These are phyloP conservation scores for Isabelozyma rhagii DNA, from an alignment of 805 yeast species.

Conservation along the genomic window DNA sequence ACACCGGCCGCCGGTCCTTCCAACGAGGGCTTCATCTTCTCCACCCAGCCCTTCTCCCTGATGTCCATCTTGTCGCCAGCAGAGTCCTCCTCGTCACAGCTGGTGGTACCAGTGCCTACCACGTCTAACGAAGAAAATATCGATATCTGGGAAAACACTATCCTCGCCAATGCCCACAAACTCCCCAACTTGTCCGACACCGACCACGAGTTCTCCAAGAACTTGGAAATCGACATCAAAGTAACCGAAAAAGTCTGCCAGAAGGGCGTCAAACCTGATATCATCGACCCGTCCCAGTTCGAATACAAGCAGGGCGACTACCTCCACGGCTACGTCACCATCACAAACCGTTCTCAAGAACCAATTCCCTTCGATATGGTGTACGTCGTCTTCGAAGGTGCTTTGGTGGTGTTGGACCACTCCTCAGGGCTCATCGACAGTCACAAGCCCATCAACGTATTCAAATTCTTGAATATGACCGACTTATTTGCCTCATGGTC, in stretches of 20 bases:
- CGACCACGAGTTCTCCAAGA: conserved; percentile 22
- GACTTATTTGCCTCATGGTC: conserved; percentile 45
- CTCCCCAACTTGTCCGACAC: conserved; percentile 32
- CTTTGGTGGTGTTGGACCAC: conserved; percentile 23
- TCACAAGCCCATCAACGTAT: conserved; percentile 24
- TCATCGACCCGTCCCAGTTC: conserved; percentile 26
- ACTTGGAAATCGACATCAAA: conserved; percentile 29
- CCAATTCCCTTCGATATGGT: conserved; percentile 44
- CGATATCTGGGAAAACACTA: conserved; percentile 38
- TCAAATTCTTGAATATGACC: conserved; percentile 40
- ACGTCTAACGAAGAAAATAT: conserved; percentile 18
- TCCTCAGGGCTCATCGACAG: conserved; percentile 19
- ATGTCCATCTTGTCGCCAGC: background rate
- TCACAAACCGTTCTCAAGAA: conserved; percentile 22
- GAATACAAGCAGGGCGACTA: conserved; percentile 42
- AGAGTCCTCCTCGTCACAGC: background rate
- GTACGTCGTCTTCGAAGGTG: conserved; percentile 42
- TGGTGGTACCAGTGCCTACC: background rate
- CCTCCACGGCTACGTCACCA: conserved; percentile 42
- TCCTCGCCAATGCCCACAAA: conserved; percentile 40
- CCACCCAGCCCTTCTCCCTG: conserved; percentile 7
- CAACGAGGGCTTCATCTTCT: conserved; percentile 13
- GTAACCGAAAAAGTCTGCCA: conserved; percentile 38
- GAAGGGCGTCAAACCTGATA: conserved; percentile 34
- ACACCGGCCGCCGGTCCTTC: conserved; percentile 3